Percentiles rank a stretch among this genome's conserved stretches.
Evolutionary conservation across 139 green algal species (phyloP).

Genomic region (Chlamydomonas sp.): DNA sequence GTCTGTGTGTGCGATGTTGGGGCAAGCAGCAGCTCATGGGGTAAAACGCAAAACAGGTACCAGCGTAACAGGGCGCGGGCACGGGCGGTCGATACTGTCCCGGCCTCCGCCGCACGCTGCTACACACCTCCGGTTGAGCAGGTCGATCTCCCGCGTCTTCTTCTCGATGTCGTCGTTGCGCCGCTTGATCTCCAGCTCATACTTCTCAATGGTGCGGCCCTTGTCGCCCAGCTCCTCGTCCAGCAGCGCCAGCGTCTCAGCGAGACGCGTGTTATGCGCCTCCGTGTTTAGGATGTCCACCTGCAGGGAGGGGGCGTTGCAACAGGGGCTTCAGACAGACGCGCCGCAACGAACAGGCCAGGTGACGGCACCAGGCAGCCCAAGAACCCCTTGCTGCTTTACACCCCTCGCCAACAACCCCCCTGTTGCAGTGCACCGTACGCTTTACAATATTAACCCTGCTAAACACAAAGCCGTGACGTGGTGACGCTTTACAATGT

Average conservation of each 20-base stretch:
- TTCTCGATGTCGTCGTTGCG: constrained; percentile 88
- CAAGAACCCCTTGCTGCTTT: background rate
- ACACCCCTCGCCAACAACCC: background rate
- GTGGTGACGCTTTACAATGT: too few species aligned
- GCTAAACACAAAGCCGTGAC: too few species aligned
- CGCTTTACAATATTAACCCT: background rate
- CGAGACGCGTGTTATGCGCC: constrained; percentile 73
- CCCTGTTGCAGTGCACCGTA: background rate
- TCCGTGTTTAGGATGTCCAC: constrained; percentile 88
- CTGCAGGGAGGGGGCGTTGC: constrained; percentile 4
- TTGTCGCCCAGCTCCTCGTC: constrained; percentile 82
- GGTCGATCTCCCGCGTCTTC: constrained; percentile 85
- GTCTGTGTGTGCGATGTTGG: too few species aligned
- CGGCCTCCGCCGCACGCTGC: background rate
- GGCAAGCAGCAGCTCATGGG: too few species aligned
- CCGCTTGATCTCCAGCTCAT: constrained; percentile 79
- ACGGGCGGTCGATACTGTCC: background rate
- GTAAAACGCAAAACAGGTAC: too few species aligned
- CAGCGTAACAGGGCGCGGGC: too few species aligned
- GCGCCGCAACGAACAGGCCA: background rate
- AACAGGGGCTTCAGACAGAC: background rate
- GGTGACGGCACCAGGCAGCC: background rate
- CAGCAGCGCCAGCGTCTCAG: constrained; percentile 74
- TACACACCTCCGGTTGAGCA: constrained; percentile 77
- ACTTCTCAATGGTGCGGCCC: constrained; percentile 75